Evolutionary conservation across 2,329 filamentous ascomycete genomes (phyloP), one percentile per base, ranked within the genome.

Genomic region (Phoma herbarum): DNA sequence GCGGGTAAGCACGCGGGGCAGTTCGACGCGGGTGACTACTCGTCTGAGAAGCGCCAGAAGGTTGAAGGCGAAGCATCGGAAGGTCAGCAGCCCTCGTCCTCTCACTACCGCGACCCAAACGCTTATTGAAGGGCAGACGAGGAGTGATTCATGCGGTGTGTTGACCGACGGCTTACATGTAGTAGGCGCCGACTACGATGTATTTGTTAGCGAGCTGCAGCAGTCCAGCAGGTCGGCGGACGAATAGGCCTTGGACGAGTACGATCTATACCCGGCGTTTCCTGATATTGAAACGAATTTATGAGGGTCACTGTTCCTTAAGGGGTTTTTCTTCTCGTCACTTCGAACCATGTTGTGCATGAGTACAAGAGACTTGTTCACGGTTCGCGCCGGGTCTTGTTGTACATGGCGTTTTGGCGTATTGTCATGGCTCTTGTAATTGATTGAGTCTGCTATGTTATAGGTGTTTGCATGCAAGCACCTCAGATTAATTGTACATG

Each of bases 11-110:
- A 78, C 59, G 72, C 75, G 44, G 65, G 61, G 59, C 66, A 73
- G 57, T 75, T 72, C 35, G 70, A 70, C 49, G 55, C 67, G 43
- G 64, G 65, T 41, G 66, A 71, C 51, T 76, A 75, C 56, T 64
- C 69, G 39, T n/a, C 42, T 11, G 72, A 75, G 61, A 76, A 77
- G 68, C 73, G 72, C 48, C 69, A 71, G 50, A 77, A 75, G 63
- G 61, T 67, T 18, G 74, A 75, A 26, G 72, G 63, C 42, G 68
- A 72, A 44, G 64, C 69, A 33, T 57, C 60, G 51, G 68, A 72
- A 76, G 73, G 73, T 76, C 70, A 75, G 72, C 65, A 64, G 50
- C 56, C 57, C 62, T 60, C 62, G 48, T 49, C 58, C 54, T 61
- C 63, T 29, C 49, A 43, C 46, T 69, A 69, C 58, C 63, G 68